These are phyloP conservation scores for Rhypophila decipiens DNA, from an alignment of 495 filamentous ascomycete species.

Conservation along the genomic window DNA sequence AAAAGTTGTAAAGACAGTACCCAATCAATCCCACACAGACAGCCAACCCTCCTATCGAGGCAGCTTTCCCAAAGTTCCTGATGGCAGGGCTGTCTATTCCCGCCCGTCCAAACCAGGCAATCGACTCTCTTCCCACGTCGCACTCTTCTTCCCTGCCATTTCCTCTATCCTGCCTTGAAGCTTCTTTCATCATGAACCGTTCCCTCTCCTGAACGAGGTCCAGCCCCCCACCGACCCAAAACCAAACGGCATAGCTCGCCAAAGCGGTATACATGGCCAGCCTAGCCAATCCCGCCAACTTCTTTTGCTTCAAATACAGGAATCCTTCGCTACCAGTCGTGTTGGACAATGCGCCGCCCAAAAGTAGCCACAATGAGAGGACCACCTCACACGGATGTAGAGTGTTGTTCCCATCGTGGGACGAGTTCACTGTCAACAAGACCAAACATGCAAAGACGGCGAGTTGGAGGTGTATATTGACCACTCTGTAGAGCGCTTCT, in stretches of 20 bases:
- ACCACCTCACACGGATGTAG: background rate
- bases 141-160: background rate
- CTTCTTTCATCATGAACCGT: too few relatives aligned
- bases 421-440: background rate
- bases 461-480: background rate
- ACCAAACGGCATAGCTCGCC: background rate
- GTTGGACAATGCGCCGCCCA: background rate
- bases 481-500: background rate
- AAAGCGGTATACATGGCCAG: background rate
- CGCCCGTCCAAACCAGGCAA: background rate
- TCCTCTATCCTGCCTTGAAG: too few relatives aligned
- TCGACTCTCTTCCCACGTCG: background rate
- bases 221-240: background rate
- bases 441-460: background rate
- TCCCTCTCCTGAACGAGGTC: background rate
- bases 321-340: background rate
- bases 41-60: background rate
- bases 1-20: too few relatives aligned
- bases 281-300: background rate
- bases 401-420: too few relatives aligned
- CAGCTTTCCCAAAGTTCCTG: background rate
- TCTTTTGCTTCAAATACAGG: background rate
- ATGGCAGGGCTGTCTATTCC: background rate
- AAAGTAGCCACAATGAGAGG: background rate
- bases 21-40: background rate